Evolutionary conservation across 192 early-diverging fungal species (phyloP).

Genomic region (Coemansia sp.): DNA sequence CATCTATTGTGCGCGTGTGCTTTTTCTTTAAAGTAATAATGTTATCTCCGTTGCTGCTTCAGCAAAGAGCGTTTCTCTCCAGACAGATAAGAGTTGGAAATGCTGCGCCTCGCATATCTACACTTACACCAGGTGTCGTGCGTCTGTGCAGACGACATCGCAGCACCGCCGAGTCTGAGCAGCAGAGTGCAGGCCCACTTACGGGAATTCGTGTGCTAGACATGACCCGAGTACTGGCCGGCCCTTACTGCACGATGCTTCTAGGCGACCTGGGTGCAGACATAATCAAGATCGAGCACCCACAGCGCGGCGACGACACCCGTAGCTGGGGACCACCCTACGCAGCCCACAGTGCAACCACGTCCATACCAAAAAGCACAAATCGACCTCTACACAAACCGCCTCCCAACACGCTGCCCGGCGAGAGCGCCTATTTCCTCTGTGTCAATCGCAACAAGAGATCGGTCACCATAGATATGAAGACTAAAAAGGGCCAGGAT

Average conservation of each 20-base stretch:
- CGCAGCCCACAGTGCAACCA: slow-evolving; percentile 13
- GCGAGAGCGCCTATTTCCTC: slow-evolving; percentile 87
- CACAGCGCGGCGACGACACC: slow-evolving; percentile 81
- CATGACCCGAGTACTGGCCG: slow-evolving; percentile 70
- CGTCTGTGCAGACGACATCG: no score
- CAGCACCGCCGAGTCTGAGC: no score
- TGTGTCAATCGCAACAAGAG: slow-evolving; percentile 91
- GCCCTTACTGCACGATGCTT: slow-evolving; percentile 77
- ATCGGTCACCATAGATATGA: slow-evolving; percentile 85
- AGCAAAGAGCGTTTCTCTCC: no score
- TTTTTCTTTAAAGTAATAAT: no score
- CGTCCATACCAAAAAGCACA: no score
- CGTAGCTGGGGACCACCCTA: slow-evolving; percentile 79
- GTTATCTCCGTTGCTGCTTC: no score
- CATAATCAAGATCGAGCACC: slow-evolving; percentile 88
- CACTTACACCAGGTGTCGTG: no score
- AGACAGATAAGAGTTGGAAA: no score
- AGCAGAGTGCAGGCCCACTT: slow-evolving; percentile 60
- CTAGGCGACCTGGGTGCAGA: slow-evolving; percentile 82
- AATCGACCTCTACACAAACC: slow-evolving; percentile 30
- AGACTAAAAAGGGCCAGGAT: slow-evolving; percentile 55
- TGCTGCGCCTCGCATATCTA: no score
- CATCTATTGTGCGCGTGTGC: no score
- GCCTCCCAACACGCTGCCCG: slow-evolving; percentile 25
- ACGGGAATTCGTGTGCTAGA: slow-evolving; percentile 66